Base-by-base conservation (phyloP, 192 early-diverging fungal genomes). In the Allomyces javanicus region DNA sequence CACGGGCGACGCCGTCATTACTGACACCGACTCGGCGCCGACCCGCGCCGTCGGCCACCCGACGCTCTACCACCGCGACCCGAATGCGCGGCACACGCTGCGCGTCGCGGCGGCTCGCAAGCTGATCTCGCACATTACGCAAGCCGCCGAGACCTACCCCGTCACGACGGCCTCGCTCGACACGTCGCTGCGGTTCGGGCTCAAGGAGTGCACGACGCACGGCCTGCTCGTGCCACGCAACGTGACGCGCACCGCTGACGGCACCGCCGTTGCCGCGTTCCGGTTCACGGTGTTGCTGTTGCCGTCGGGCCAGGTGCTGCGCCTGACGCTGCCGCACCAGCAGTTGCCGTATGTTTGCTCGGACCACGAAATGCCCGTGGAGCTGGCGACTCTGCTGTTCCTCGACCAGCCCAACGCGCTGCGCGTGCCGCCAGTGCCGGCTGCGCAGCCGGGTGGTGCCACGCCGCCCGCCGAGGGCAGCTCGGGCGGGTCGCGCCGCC, bases 311-410 rank as follows among this genome's bases (percentile, higher is more conserved):
- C 77, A 76, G 11, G 80, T 86, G 24, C 63, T 89, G 6, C 83
- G 87, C 62, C 78, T 89, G 45, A 92, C 89, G 4, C 71, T 69
- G 1, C 76, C 73, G 24, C 61, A 80, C 14, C 73, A 77, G 61
- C 74, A 80, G 19, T 71, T 93, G 73, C 89, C 93, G 43, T 92
- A 84, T 73, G 84, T 93, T 10, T 83, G 85, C 72, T 89, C 88
- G 66, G 74, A 78, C 44, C 81, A 80, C 44, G 70, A 68, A n/a
- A 77, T 91, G 61, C 75, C 72, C 0, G 69, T 63, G 11, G 75
- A 78, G 21, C 68, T 74, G 1, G 65, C 50, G 0, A 58, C 12
- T 4, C 6, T 58, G 50, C 5, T 58, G 50, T 14, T n/a, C 17
- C 17, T 58, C 17, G 50, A 58, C 17, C 17, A 58, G 17, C 17